Base-by-base conservation (phyloP, 1,284 basidiomycete genomes). In the Schizopora paradoxa region DNA sequence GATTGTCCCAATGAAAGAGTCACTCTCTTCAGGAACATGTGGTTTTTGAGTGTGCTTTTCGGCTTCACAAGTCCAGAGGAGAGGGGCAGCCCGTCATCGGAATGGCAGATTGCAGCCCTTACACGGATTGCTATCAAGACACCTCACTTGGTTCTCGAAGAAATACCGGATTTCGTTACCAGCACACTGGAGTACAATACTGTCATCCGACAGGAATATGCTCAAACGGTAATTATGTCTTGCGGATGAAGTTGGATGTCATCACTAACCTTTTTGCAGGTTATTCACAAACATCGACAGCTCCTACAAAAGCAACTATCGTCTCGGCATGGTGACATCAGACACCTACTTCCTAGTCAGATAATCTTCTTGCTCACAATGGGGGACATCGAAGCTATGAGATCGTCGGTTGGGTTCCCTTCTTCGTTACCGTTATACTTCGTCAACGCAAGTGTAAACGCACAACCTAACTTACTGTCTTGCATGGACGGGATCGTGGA, bases 161-260 rank as follows among this genome's bases (percentile, higher is more conserved):
- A 81, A 49, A 79, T 87, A 1, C 81, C 82, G 53, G 92, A 96
- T 63, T 89, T 86, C 43, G 77, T 93, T 28, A 84, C 85, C 26
- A 91, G 88, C 57, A 91, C 94, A 53, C 74, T 98, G 18, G 92
- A 97, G 62, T 97, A 94, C 63, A 95, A 93, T 62, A 86, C 91
- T 6, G 85, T 95, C 23, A 79, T 99, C 51, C 75, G 91, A n/a
- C 86, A 87, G 56, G 91, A 92, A 59, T 93, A 88, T 58, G 83
- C 83, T 1, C 74, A 83, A 49, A 84, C 78, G 29, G 91, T 91
- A 56, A 60, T 79, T 60, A 5, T 6, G 29, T 34, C 14, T 34
- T 36, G 43, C 27, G 33, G 34, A 42, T 8, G n/a, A 25, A 11
- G 6, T 11, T 18, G 22, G 31, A 25, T 29, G 7, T 28, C 41